Percentiles rank a stretch among this genome's conserved stretches.
Evolutionary conservation across 345 rosid genomes (phyloP).

Genomic region (Linum lewisii): DNA sequence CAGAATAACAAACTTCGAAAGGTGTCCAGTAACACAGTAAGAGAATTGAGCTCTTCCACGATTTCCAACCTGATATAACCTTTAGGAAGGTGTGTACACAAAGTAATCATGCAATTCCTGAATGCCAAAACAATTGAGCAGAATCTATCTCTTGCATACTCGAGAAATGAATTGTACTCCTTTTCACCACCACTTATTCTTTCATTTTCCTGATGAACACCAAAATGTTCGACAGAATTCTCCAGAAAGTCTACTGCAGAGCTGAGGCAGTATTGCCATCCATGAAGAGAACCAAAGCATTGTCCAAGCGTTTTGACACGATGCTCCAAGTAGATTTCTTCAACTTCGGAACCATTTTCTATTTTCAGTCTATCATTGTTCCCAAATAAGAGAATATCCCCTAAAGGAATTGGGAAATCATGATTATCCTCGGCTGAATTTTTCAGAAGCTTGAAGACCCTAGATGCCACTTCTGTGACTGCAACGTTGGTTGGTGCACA

Average conservation of each 20-base stretch:
- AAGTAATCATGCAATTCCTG: background rate
- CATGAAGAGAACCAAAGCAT: background rate
- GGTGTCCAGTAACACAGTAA: background rate
- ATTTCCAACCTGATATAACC: background rate
- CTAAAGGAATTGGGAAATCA: background rate
- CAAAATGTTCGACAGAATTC: no score
- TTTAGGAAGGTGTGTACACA: background rate
- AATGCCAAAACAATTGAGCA: background rate
- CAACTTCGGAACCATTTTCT: background rate
- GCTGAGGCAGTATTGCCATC: background rate
- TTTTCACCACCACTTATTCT: no score
- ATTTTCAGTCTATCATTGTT: background rate
- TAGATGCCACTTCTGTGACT: slow-evolving; percentile 28
- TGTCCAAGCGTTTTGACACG: background rate
- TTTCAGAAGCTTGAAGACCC: background rate
- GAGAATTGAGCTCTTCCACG: background rate
- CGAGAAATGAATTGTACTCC: background rate
- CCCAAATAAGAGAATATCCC: background rate
- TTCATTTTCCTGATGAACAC: background rate
- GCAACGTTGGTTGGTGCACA: slow-evolving; percentile 51
- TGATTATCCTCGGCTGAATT: background rate
- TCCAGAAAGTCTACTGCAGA: background rate
- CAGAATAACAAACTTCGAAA: background rate
- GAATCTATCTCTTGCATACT: slow-evolving; percentile 1
- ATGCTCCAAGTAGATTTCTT: background rate